These are phyloP conservation scores for Dactylellina cionopaga DNA, from an alignment of 2,329 filamentous ascomycete genomes.

Conservation along the genomic window DNA sequence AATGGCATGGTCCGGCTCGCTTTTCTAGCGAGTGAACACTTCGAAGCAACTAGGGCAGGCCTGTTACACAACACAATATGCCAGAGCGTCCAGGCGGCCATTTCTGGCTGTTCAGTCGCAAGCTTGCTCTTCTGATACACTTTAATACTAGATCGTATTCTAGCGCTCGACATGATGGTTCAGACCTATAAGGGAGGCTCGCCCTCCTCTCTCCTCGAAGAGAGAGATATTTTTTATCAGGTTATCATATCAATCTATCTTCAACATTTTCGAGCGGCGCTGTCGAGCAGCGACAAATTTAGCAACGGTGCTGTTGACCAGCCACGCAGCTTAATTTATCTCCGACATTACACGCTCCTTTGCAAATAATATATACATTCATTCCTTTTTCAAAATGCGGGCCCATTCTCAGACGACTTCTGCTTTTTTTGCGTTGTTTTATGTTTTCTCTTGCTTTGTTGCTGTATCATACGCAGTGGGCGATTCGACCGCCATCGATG, in stretches of 20 bases:
- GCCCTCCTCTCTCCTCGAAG: background rate
- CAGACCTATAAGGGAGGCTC: background rate
- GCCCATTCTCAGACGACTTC: conserved; percentile 2
- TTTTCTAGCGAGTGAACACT: no score
- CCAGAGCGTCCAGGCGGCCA: background rate
- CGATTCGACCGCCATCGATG: conserved; percentile 13
- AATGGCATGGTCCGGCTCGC: background rate
- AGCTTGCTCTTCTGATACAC: conserved; percentile 14
- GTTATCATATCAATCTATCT: background rate
- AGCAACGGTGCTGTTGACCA: no score
- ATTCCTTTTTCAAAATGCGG: conserved; percentile 19
- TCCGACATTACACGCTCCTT: no score
- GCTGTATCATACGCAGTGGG: conserved; percentile 18
- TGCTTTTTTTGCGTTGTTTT: conserved; percentile 29
- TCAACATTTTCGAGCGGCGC: no score
- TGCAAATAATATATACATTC: conserved; percentile 3
- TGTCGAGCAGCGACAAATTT: no score
- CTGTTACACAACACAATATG: conserved; percentile 28
- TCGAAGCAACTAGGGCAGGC: no score
- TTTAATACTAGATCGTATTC: background rate
- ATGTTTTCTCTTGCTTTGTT: conserved; percentile 9
- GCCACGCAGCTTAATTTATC: no score
- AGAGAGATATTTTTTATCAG: background rate
- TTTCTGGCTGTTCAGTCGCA: background rate
- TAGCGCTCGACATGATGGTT: background rate